phyloP scores from a whole-genome alignment of 2,329 filamentous ascomycete genomes.

The Colletotrichum truncatum region DNA sequence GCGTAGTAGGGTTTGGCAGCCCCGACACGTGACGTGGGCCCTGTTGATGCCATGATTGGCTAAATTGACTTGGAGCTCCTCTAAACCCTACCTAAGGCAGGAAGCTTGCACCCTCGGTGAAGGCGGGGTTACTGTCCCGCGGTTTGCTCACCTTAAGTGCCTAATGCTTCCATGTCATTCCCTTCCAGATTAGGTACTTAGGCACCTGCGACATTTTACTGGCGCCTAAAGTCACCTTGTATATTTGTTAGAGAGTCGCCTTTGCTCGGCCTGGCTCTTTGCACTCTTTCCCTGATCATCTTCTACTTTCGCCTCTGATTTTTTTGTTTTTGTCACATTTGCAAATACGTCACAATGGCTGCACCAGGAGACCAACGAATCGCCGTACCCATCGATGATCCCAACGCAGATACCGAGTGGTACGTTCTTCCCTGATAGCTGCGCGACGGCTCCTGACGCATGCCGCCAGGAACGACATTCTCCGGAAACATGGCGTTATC shows the following conservation, averaged over 20 bases:
- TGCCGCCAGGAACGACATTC: constrained; percentile 87
- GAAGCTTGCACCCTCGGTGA: constrained; percentile 3
- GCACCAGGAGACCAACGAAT: constrained; percentile 71
- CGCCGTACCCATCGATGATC: constrained; percentile 89
- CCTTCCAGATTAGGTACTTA: background rate
- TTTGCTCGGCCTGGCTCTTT: no score
- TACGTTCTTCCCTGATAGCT: constrained; percentile 48
- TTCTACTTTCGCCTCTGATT: background rate
- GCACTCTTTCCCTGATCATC: background rate
- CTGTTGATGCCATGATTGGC: background rate
- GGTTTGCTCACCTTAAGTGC: no score
- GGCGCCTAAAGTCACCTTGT: background rate
- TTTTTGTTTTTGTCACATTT: background rate
- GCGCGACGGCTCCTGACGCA: constrained; percentile 23
- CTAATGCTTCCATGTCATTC: constrained; percentile 6
- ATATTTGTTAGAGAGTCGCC: no score
- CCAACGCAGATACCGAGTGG: constrained; percentile 99
- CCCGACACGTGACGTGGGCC: constrained; percentile 45
- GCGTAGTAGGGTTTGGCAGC: constrained; percentile 48
- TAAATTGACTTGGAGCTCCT: background rate
- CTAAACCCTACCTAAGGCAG: background rate
- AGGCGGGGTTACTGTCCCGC: constrained; percentile 2
- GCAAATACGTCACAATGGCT: constrained; percentile 57
- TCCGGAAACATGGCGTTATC: constrained; percentile 95
- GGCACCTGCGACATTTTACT: constrained; percentile 10